These are phyloP conservation scores for Allium sativum DNA, from an alignment of 106 monocot species.

Conservation along the genomic window DNA sequence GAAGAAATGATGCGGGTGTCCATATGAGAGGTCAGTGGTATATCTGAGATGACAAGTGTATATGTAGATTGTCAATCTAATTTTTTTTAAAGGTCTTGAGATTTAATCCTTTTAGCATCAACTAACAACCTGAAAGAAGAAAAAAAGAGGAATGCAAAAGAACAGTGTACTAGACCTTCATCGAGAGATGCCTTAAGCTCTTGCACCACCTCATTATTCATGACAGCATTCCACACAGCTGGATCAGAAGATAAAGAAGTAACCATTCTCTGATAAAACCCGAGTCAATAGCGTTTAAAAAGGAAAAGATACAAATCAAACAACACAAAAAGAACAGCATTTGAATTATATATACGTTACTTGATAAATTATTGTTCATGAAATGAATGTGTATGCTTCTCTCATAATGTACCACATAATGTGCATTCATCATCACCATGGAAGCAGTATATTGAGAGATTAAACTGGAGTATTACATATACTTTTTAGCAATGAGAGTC, in stretches of 20 bases:
- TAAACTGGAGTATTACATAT: no score
- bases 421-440: no score
- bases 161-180: conserved; percentile 26
- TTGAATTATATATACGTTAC: no score
- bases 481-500: no score
- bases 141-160: not conserved
- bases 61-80: not conserved
- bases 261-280: conserved; percentile 36
- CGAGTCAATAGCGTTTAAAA: not conserved
- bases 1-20: no score
- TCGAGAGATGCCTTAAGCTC: conserved; percentile 33
- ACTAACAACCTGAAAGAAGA: not conserved
- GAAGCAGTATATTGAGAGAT: no score
- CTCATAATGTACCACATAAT: no score
- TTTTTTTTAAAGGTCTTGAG: not conserved
- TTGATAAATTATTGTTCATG: no score
- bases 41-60: not conserved
- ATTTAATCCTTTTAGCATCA: no score
- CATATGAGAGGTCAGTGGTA: not conserved
- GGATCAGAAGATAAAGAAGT: conserved; percentile 48
- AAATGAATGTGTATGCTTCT: no score
- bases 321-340: no score
- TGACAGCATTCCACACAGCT: conserved; percentile 63
- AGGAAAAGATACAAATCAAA: no score
- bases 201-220: conserved; percentile 60